These are phyloP conservation scores for Bretschneidera sinensis DNA, from an alignment of 345 rosid species.

Conservation along the genomic window DNA sequence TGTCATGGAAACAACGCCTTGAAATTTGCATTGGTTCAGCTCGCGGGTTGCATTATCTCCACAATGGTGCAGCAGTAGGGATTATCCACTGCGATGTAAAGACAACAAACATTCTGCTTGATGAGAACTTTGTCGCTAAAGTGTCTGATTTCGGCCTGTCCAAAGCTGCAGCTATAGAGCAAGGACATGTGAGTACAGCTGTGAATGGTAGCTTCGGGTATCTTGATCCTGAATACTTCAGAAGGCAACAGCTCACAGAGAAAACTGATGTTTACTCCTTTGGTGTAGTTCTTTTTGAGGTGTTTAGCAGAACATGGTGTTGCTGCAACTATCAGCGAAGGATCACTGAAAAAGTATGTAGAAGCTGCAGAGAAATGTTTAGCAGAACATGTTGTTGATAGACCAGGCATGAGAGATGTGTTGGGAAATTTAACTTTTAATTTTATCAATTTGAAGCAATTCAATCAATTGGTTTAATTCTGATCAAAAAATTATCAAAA, in stretches of 20 bases:
- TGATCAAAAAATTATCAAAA: no score
- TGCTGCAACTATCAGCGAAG: slow-evolving; percentile 38
- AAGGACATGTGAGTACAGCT: slow-evolving; percentile 76
- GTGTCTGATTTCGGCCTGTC: slow-evolving; percentile 82
- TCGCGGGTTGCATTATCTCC: slow-evolving; percentile 79
- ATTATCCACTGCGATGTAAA: slow-evolving; percentile 86
- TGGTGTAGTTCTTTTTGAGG: slow-evolving; percentile 81
- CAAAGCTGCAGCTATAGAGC: slow-evolving; percentile 64
- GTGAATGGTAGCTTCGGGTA: slow-evolving; percentile 92
- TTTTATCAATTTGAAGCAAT: slow-evolving; percentile 13
- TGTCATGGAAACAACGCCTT: slow-evolving; percentile 79
- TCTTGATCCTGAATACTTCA: slow-evolving; percentile 80
- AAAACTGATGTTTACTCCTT: slow-evolving; percentile 90
- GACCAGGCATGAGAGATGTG: slow-evolving; percentile 86
- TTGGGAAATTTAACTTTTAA: slow-evolving; percentile 60
- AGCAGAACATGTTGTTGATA: slow-evolving; percentile 72
- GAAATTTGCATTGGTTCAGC: slow-evolving; percentile 85
- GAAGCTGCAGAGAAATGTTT: slow-evolving; percentile 89
- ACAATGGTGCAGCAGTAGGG: slow-evolving; percentile 67
- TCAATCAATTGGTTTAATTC: no score
- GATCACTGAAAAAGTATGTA: slow-evolving; percentile 51
- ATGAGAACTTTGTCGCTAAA: slow-evolving; percentile 72
- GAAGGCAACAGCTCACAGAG: slow-evolving; percentile 76
- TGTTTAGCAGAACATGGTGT: slow-evolving; percentile 62
- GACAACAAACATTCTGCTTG: slow-evolving; percentile 81